Percentiles rank a stretch among this genome's conserved stretches.
phyloP scores from a whole-genome alignment of 192 early-diverging fungal genomes.

The Backusella circina region DNA sequence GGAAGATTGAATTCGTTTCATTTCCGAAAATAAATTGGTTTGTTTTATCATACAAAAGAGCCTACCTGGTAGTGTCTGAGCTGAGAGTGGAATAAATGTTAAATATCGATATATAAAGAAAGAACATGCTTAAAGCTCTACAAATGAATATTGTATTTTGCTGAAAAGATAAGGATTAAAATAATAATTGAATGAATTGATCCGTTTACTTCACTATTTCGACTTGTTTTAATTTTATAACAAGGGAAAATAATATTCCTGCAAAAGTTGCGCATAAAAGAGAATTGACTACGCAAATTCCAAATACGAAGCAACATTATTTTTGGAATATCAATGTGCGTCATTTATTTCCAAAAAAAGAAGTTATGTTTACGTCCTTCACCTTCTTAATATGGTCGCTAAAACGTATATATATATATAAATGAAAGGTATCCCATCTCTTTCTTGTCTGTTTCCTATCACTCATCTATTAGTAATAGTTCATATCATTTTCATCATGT shows the following conservation, averaged over 20 bases:
- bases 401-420: not conserved
- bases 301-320: too few relatives aligned
- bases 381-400: not conserved
- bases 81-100: not conserved
- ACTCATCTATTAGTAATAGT: not conserved
- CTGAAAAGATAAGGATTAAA: too few relatives aligned
- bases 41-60: too few relatives aligned
- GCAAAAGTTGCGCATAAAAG: not conserved
- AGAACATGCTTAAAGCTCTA: too few relatives aligned
- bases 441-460: not conserved
- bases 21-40: not conserved
- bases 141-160: too few relatives aligned
- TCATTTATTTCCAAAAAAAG: not conserved
- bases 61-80: not conserved
- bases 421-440: not conserved
- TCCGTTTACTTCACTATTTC: not conserved
- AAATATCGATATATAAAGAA: too few relatives aligned
- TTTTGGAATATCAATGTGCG: not conserved
- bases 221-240: not conserved
- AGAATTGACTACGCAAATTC: not conserved
- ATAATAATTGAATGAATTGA: not conserved
- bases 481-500: not conserved
- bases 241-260: not conserved
- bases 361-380: not conserved
- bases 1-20: not conserved